Evolutionary conservation across 106 monocot genomes (phyloP), one percentile per base, ranked within the genome.

Genomic region (Dioscorea alata): DNA sequence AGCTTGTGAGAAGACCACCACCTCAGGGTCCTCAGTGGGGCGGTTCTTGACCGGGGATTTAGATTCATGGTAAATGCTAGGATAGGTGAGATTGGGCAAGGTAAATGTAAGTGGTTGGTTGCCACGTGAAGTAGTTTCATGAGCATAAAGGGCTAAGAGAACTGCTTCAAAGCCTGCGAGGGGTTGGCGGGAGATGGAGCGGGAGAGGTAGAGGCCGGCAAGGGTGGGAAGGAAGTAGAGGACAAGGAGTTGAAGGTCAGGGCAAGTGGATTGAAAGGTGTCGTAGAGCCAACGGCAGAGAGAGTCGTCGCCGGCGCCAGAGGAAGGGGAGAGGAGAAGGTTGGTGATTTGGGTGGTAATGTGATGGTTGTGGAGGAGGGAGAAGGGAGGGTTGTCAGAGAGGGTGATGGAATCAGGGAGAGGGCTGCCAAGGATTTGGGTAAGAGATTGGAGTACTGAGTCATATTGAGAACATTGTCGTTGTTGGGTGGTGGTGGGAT

Each of bases 251-350:
- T 84, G 93, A 48, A 93, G 80, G 23, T 50, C 60, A 17, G 93
- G 75, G 33, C 82, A 77, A 56, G 70, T 67, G 64, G 85, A 75
- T 22, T 88, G 82, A 62, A 88, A 88, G 20, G 92, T 76, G 68
- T 92, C 80, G 76, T 92, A 88, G 71, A 89, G 81, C 88, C 84
- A 84, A 34, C 84, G 81, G 71, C 88, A 93, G 35, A 93, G 74
- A 50, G 78, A 49, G 75, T 94, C 86, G 59, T 69, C 74, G 12
- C 89, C 84, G 16, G 74, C 77, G 22, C 89, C 89, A 33, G 93
- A 84, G 9, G 4, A 23, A 8, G 80, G 70, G 32, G 28, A 49
- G 59, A 75, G 84, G 65, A 94, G 83, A 19, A 66, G 89, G 49
- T 49, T 25, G 70, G 83, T 69, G 61, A 87, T 60, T 12, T 31